Percentiles rank a stretch among this genome's conserved stretches.
These are phyloP conservation scores for Coniochaeta sp. DNA, from an alignment of 2,329 filamentous ascomycete genomes.

Conservation along the genomic window DNA sequence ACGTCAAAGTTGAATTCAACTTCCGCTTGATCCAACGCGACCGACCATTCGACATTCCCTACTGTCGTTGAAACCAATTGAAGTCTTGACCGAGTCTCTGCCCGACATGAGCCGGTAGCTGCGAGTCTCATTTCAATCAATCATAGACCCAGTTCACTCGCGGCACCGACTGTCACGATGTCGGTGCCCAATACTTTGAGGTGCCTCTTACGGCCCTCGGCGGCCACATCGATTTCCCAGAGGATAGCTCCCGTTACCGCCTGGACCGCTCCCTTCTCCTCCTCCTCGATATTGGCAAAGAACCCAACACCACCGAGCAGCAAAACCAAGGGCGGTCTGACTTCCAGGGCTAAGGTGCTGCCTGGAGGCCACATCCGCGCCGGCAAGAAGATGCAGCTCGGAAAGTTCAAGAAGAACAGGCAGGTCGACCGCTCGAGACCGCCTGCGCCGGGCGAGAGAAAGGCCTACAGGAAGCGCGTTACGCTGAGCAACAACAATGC, in stretches of 20 bases:
- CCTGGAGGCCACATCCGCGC: slow-evolving; percentile 14
- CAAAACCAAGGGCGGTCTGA: neutral
- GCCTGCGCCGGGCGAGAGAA: slow-evolving; percentile 72
- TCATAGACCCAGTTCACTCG: neutral
- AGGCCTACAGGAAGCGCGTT: slow-evolving; percentile 79
- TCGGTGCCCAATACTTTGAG: slow-evolving; percentile 51
- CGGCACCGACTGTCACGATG: slow-evolving; percentile 29
- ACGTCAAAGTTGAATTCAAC: slow-evolving; percentile 2
- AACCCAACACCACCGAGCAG: neutral
- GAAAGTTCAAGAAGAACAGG: slow-evolving; percentile 43
- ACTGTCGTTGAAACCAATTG: neutral
- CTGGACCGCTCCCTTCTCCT: slow-evolving; percentile 15
- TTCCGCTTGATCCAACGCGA: neutral
- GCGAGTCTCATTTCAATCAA: neutral
- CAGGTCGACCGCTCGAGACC: slow-evolving; percentile 41
- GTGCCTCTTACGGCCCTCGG: slow-evolving; percentile 43
- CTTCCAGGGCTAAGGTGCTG: neutral
- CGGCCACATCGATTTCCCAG: slow-evolving; percentile 15
- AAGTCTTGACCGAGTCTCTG: neutral
- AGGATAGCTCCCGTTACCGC: slow-evolving; percentile 11
- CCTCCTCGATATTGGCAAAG: slow-evolving; percentile 17
- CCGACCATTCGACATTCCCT: neutral
- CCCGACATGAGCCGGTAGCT: slow-evolving; percentile 1
- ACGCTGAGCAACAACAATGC: slow-evolving; percentile 93
- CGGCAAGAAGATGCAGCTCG: slow-evolving; percentile 34